A percentile compares a stretch with the other conserved stretches of the same genome.
Evolutionary conservation across 1,139 yeast species (phyloP).

Genomic region (Meyerozyma athensensis): DNA sequence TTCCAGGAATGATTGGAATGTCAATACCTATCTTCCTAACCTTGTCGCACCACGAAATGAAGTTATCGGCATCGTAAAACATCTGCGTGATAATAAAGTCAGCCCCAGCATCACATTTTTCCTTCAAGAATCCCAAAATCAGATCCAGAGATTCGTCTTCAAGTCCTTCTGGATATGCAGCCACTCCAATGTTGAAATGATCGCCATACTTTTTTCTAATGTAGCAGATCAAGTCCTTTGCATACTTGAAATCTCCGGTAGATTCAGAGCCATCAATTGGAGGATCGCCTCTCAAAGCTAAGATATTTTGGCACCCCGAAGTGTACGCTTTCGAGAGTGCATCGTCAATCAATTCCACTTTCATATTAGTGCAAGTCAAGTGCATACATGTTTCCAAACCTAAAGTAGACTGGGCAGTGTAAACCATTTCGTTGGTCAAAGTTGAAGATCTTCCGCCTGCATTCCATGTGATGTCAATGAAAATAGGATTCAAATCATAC

Average conservation of each 20-base stretch:
- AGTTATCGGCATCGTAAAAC: slow-evolving; percentile 84
- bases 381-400: slow-evolving; percentile 98
- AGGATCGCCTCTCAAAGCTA: slow-evolving; percentile 85
- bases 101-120: slow-evolving; percentile 91
- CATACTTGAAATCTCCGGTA: slow-evolving; percentile 71
- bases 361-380: slow-evolving; percentile 95
- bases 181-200: slow-evolving; percentile 70
- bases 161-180: slow-evolving; percentile 74
- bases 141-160: slow-evolving; percentile 64
- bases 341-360: slow-evolving; percentile 70
- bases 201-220: slow-evolving; percentile 54
- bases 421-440: slow-evolving; percentile 84
- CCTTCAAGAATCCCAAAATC: slow-evolving; percentile 66
- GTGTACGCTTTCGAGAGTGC: slow-evolving; percentile 83
- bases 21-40: slow-evolving; percentile 72
- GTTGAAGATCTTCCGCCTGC: slow-evolving; percentile 89
- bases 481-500: slow-evolving; percentile 88
- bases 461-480: slow-evolving; percentile 96
- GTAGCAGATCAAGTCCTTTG: slow-evolving; percentile 57
- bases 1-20: slow-evolving; percentile 92
- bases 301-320: slow-evolving; percentile 91
- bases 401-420: slow-evolving; percentile 85
- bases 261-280: slow-evolving; percentile 58
- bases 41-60: slow-evolving; percentile 73
- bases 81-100: slow-evolving; percentile 90